phyloP scores from a whole-genome alignment of 192 early-diverging fungal species.

The Coemansia sp. region DNA sequence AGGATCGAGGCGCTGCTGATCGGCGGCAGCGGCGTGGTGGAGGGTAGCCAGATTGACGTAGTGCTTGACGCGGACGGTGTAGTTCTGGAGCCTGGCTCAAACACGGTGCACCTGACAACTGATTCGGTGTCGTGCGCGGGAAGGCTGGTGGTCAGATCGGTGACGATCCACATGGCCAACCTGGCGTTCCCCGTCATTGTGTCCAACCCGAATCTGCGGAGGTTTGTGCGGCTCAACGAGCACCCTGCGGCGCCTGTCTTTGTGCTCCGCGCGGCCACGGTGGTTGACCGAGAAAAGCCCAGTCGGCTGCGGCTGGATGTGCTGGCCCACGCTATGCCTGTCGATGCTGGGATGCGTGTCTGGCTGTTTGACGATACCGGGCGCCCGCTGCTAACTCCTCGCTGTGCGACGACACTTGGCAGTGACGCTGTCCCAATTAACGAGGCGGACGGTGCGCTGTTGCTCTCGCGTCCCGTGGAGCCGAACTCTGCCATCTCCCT shows the following conservation, averaged over 20 bases:
- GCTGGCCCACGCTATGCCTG: neutral
- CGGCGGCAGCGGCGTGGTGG: neutral
- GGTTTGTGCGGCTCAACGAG: conserved; percentile 22
- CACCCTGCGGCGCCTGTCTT: conserved; percentile 15
- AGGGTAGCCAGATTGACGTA: conserved; percentile 23
- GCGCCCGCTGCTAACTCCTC: conserved; percentile 10
- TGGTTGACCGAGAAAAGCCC: conserved; percentile 3
- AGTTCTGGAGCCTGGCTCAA: conserved; percentile 10
- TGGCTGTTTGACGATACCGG: conserved; percentile 22
- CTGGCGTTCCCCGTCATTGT: conserved; percentile 10
- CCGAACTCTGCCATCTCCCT: neutral
- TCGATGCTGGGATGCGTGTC: conserved; percentile 24
- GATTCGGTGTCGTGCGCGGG: conserved; percentile 38
- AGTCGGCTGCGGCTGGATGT: conserved; percentile 16
- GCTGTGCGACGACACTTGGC: neutral
- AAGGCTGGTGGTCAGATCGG: conserved; percentile 20
- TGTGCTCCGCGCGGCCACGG: neutral
- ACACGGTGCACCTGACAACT: conserved; percentile 13
- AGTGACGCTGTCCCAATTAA: neutral
- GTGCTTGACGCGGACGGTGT: conserved; percentile 13
- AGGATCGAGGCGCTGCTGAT: conserved; percentile 23
- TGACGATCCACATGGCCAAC: conserved; percentile 19
- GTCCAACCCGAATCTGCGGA: conserved; percentile 17
- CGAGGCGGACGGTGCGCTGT: conserved; percentile 13
- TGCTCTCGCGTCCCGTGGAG: conserved; percentile 12